phyloP scores from a whole-genome alignment of 768 basidiomycete genomes.

The Cantharellus anzutake region DNA sequence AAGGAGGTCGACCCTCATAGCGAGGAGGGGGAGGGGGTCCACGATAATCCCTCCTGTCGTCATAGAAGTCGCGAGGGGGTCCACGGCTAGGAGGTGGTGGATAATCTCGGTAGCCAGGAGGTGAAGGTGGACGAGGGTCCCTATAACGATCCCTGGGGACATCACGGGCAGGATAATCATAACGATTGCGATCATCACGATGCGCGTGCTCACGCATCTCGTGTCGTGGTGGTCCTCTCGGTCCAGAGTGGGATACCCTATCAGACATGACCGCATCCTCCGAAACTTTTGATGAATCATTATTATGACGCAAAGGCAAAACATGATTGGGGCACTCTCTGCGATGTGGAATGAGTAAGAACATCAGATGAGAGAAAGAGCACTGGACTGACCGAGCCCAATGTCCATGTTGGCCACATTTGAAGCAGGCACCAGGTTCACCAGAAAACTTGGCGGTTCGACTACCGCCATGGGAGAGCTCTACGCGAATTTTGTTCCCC shows the following conservation, averaged over 20 bases:
- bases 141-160: slow-evolving; percentile 3
- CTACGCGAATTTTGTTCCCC: slow-evolving; percentile 84
- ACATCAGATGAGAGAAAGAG: background rate
- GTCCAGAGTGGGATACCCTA: slow-evolving; percentile 20
- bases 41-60: slow-evolving; percentile 32
- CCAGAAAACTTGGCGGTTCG: slow-evolving; percentile 61
- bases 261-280: slow-evolving; percentile 4
- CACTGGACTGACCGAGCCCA: slow-evolving; percentile 55
- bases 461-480: slow-evolving; percentile 68
- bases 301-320: background rate
- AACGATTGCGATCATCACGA: slow-evolving; percentile 32
- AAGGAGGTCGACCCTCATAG: slow-evolving; percentile 32
- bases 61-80: slow-evolving; percentile 27
- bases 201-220: slow-evolving; percentile 13
- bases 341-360: background rate
- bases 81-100: background rate
- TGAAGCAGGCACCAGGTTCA: slow-evolving; percentile 81
- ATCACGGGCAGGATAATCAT: slow-evolving; percentile 5
- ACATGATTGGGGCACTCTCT: slow-evolving; percentile 9
- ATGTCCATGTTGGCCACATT: slow-evolving; percentile 68
- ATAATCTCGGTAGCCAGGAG: slow-evolving; percentile 47
- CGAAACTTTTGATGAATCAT: too few relatives aligned
- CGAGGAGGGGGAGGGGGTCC: slow-evolving; percentile 28
- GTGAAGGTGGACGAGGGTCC: slow-evolving; percentile 24
- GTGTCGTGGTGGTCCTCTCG: slow-evolving; percentile 20